These are phyloP conservation scores for Simplicillium aogashimaense DNA, from an alignment of 2,329 filamentous ascomycete species.

Conservation along the genomic window DNA sequence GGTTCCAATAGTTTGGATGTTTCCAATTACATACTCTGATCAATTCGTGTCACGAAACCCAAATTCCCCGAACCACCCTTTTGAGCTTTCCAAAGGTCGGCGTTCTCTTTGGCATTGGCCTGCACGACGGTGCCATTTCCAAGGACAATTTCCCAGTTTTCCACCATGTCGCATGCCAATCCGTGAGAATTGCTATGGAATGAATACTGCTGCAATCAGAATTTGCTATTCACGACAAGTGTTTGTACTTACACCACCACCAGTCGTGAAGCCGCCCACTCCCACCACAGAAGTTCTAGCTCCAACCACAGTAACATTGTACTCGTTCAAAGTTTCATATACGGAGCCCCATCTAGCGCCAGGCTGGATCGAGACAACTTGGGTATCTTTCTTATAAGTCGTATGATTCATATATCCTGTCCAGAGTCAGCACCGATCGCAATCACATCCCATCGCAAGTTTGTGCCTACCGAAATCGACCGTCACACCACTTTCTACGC, in stretches of 20 bases:
- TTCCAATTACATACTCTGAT: conserved; percentile 6
- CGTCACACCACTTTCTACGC: conserved; percentile 16
- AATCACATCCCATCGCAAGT: background rate
- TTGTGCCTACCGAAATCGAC: conserved; percentile 14
- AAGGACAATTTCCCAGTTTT: conserved; percentile 32
- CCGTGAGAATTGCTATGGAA: conserved; percentile 22
- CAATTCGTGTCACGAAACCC: conserved; percentile 24
- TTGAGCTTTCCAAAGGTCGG: conserved; percentile 32
- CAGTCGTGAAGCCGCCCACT: conserved; percentile 18
- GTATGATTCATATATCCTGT: conserved; percentile 18
- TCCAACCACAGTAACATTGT: conserved; percentile 29
- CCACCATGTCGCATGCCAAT: conserved; percentile 29
- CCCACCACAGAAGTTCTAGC: conserved; percentile 27
- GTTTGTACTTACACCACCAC: conserved; percentile 11
- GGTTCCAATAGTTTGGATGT: conserved; percentile 1
- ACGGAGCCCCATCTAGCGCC: conserved; percentile 31
- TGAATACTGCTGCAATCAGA: conserved; percentile 12
- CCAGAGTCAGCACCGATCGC: background rate
- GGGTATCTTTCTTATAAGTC: conserved; percentile 15
- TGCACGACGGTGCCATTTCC: conserved; percentile 28
- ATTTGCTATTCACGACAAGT: background rate
- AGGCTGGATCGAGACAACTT: conserved; percentile 19
- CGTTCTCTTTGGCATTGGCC: conserved; percentile 23
- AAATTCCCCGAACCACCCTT: conserved; percentile 38
- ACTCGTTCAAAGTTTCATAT: conserved; percentile 14